These are phyloP conservation scores for Colletotrichum sp. DNA, from an alignment of 2,329 filamentous ascomycete species.

Conservation along the genomic window DNA sequence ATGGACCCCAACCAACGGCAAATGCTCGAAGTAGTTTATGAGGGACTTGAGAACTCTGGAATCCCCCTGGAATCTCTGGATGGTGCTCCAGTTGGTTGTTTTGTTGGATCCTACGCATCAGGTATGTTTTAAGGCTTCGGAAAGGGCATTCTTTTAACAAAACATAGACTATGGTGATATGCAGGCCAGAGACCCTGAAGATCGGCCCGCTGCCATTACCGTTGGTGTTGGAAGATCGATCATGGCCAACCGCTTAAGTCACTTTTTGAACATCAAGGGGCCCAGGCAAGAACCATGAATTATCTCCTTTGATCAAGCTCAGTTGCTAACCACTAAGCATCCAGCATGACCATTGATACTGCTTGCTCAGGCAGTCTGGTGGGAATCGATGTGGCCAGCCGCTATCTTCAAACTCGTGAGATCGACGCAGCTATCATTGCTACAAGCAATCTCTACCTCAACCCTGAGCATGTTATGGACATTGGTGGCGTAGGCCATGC, in stretches of 20 bases:
- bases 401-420: slow-evolving; percentile 28
- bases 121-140: not conserved
- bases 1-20: slow-evolving; percentile 30
- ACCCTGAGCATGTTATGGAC: slow-evolving; percentile 29
- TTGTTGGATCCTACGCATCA: not conserved
- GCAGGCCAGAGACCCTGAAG: not conserved
- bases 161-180: not conserved
- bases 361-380: slow-evolving; percentile 49
- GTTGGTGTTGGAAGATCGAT: slow-evolving; percentile 20
- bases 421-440: slow-evolving; percentile 31
- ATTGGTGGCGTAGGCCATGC: not conserved
- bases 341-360: slow-evolving; percentile 61
- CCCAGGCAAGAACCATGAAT: not conserved
- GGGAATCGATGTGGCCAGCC: slow-evolving; percentile 36
- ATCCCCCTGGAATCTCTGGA: not conserved
- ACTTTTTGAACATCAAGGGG: slow-evolving; percentile 29
- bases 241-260: slow-evolving; percentile 40
- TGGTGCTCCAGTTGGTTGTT: not conserved
- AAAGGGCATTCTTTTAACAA: not conserved
- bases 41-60: slow-evolving; percentile 29
- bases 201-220: not conserved
- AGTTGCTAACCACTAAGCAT: not conserved
- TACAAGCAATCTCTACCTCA: slow-evolving; percentile 34
- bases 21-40: slow-evolving; percentile 12
- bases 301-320: not conserved